phyloP scores from a whole-genome alignment of 2,329 filamentous ascomycete species.

The Xylaria sp. region DNA sequence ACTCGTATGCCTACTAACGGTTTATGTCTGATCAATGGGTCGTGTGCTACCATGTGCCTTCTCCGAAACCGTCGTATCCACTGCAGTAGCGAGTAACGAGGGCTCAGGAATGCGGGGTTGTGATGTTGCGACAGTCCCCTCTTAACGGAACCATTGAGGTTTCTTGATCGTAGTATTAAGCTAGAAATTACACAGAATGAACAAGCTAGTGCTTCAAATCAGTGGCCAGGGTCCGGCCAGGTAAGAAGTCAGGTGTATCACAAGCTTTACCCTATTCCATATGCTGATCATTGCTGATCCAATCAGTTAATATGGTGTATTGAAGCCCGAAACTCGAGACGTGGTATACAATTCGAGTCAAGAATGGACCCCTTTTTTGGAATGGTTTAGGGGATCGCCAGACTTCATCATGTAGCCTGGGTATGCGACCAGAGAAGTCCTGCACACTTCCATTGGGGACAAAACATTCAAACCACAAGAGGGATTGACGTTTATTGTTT shows the following conservation, averaged over 20 bases:
- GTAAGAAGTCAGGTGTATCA: background rate
- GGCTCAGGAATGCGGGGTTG: slow-evolving; percentile 15
- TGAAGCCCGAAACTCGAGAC: background rate
- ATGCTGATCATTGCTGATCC: background rate
- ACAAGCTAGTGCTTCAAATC: slow-evolving; percentile 14
- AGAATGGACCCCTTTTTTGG: background rate
- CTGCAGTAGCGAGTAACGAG: background rate
- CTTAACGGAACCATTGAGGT: slow-evolving; percentile 7
- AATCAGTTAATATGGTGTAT: background rate
- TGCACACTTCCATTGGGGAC: background rate
- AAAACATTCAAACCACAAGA: background rate
- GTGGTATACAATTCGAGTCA: background rate
- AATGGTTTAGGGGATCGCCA: background rate
- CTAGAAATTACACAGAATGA: slow-evolving; percentile 10
- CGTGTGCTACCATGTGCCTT: slow-evolving; percentile 15
- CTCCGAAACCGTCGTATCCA: slow-evolving; percentile 12
- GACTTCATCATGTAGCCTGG: background rate
- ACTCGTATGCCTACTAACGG: background rate
- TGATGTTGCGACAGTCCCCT: slow-evolving; percentile 6
- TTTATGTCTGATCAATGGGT: background rate
- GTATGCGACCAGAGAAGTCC: background rate
- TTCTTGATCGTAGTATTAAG: slow-evolving; percentile 3
- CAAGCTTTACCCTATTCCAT: slow-evolving; percentile 3
- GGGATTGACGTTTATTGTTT: background rate
- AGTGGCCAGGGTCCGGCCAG: background rate